Conservation (phyloP, 495 filamentous ascomycete species). For the Saxophila tyrrhenica region DNA sequence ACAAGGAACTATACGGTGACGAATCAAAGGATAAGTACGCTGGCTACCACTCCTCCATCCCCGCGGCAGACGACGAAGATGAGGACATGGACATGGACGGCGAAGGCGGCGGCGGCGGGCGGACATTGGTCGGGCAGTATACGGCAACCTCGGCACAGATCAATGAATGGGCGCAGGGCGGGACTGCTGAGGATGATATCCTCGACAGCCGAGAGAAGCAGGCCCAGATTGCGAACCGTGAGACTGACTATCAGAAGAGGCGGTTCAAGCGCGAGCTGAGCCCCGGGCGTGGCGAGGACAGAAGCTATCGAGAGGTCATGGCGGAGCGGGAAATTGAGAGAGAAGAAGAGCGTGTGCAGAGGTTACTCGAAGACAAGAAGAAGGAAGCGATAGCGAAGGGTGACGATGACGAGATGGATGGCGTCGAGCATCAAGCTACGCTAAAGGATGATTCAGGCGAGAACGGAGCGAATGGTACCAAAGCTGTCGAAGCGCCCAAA, state of each 20-base stretch:
- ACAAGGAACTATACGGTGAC: slow-evolving; percentile 83
- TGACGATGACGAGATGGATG: slow-evolving; percentile 31
- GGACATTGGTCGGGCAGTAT: slow-evolving; percentile 80
- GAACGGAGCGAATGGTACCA: slow-evolving; percentile 51
- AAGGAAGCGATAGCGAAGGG: slow-evolving; percentile 58
- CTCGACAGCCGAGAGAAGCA: slow-evolving; percentile 78
- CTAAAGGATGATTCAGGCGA: slow-evolving; percentile 54
- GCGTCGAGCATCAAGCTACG: slow-evolving; percentile 54
- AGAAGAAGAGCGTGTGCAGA: slow-evolving; percentile 82
- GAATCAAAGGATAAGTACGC: slow-evolving; percentile 71
- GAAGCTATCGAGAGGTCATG: slow-evolving; percentile 87
- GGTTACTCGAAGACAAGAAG: slow-evolving; percentile 66
- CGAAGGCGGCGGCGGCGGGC: slow-evolving; percentile 61
- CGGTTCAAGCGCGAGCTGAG: slow-evolving; percentile 72
- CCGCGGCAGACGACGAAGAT: slow-evolving; percentile 65
- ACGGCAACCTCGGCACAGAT: slow-evolving; percentile 85
- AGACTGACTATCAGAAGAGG: slow-evolving; percentile 97
- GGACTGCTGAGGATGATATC: slow-evolving; percentile 82
- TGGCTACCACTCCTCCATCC: slow-evolving; percentile 83
- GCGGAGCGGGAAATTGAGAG: slow-evolving; percentile 78
- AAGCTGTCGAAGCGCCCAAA: slow-evolving; percentile 53
- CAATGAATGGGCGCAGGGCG: slow-evolving; percentile 82
- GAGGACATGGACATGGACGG: slow-evolving; percentile 81
- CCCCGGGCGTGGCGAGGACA: slow-evolving; percentile 60
- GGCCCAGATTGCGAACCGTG: slow-evolving; percentile 77